Percentiles rank a stretch among this genome's conserved stretches.
Conservation (phyloP, 306 rosid genomes). For the Quillaja saponaria region DNA sequence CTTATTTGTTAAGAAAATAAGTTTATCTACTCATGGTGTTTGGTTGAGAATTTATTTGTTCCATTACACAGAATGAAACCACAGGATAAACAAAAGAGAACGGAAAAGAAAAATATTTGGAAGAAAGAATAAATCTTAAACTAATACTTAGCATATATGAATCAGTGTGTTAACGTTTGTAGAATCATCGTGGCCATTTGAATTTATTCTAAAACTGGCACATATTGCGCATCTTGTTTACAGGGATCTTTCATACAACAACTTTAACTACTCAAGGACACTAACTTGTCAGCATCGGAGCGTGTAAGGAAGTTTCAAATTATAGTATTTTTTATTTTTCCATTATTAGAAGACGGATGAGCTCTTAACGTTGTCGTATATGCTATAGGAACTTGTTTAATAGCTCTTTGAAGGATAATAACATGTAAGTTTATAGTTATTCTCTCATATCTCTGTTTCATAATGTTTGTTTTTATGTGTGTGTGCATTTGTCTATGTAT, state of each 20-base stretch:
- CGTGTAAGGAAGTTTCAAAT: slow-evolving; percentile 38
- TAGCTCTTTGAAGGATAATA: slow-evolving; percentile 40
- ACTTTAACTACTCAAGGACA: slow-evolving; percentile 20
- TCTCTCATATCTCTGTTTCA: neutral
- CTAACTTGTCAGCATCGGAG: slow-evolving; percentile 32
- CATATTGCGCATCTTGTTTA: slow-evolving; percentile 4
- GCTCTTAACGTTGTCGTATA: slow-evolving; percentile 1
- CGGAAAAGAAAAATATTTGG: no score
- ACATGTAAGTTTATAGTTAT: slow-evolving; percentile 47
- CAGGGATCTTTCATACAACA: slow-evolving; percentile 62
- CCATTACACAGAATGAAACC: no score
- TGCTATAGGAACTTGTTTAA: slow-evolving; percentile 60
- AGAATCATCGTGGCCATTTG: no score
- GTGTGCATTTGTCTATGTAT: neutral
- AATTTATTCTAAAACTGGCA: no score
- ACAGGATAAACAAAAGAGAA: no score
- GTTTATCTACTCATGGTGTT: slow-evolving; percentile 1
- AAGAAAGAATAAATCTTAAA: neutral
- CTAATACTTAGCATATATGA: no score
- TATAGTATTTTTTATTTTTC: neutral
- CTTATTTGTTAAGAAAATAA: neutral
- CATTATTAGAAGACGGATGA: slow-evolving; percentile 7
- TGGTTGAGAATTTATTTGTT: neutral
- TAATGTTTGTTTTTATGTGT: neutral
- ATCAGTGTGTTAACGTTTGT: no score